Base-by-base conservation (phyloP, 164 flowering plant species). In the Macadamia integrifolia region DNA sequence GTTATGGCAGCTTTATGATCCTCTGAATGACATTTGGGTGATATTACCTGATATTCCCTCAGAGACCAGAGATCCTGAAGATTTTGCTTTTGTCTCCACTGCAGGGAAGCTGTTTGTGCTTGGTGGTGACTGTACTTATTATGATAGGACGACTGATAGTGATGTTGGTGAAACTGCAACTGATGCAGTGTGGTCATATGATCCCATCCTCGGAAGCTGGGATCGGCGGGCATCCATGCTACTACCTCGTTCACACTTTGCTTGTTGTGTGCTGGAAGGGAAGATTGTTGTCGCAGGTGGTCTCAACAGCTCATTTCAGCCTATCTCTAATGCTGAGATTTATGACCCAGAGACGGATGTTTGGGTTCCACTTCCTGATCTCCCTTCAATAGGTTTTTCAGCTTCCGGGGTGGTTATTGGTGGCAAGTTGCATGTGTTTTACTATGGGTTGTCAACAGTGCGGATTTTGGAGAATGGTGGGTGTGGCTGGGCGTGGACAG, bases 221-320 rank as follows among this genome's bases (percentile, higher is more conserved):
- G 48, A 84, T 35, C 75, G 64, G 12, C 69, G 88, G 43, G 86
- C 96, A 42, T 64, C 94, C 18, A 93, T 93, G 98, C 82, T 84
- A 35, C 87, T 89, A 10, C 89, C 93, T 1, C 93, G 98, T 60
- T 84, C 94, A 58, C 91, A 88, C 97, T 93, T 93, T 78, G 98
- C 97, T 1, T 93, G 98, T 63, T 88, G 97, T 65, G 88, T 78
- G 53, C 70, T 90, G 75, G 85, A 88, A 62, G 97, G 96, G 40
- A 88, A 86, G 76, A 90, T 93, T 23, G 72, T 91, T 29, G 98
- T 90, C 44, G 97, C 98, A 5, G 98, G 98, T 49, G 98, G 98
- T 43, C 91, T 93, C 72, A 88, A 94, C 32, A 83, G 75, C 77
- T 85, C 88, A 70, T 23, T 23, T 23, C 23, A 23, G 23, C 23